Evolutionary conservation across 2,329 filamentous ascomycete genomes (phyloP).

Genomic region (Penicillium sp.): DNA sequence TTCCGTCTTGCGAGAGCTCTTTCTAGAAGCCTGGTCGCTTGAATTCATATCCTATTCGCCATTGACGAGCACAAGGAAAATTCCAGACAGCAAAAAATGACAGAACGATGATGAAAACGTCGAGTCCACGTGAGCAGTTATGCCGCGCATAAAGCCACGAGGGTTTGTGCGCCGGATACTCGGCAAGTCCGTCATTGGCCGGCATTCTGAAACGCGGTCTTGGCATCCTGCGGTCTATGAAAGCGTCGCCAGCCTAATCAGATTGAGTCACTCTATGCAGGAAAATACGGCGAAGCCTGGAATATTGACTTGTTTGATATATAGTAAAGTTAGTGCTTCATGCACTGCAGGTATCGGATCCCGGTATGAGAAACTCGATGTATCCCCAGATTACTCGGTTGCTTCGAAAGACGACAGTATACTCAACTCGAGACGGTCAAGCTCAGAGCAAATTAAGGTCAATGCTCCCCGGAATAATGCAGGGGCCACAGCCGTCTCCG

Average conservation of each 20-base stretch:
- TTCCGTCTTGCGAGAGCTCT: neutral
- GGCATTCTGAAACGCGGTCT: neutral
- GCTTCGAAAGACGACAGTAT: too few species aligned
- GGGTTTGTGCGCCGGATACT: slow-evolving; percentile 15
- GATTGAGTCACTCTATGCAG: neutral
- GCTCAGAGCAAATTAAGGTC: neutral
- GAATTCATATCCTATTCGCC: too few species aligned
- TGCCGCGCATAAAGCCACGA: slow-evolving; percentile 9
- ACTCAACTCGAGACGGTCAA: neutral
- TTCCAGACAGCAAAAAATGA: neutral
- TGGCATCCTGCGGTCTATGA: neutral
- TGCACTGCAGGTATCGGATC: neutral
- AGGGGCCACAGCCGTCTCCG: slow-evolving; percentile 6
- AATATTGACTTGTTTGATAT: neutral
- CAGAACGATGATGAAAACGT: slow-evolving; percentile 8
- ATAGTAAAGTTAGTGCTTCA: too few species aligned
- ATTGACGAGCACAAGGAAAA: neutral
- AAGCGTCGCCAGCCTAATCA: neutral
- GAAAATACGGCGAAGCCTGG: neutral
- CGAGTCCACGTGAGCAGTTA: neutral
- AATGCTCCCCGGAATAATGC: neutral
- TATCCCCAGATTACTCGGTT: too few species aligned
- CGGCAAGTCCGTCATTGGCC: slow-evolving; percentile 20
- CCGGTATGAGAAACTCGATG: too few species aligned
- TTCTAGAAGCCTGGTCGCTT: neutral